Evolutionary conservation across 108 stramenopile genomes (phyloP), one percentile per base, ranked within the genome.

Genomic region (Aurantiochytrium sp.): DNA sequence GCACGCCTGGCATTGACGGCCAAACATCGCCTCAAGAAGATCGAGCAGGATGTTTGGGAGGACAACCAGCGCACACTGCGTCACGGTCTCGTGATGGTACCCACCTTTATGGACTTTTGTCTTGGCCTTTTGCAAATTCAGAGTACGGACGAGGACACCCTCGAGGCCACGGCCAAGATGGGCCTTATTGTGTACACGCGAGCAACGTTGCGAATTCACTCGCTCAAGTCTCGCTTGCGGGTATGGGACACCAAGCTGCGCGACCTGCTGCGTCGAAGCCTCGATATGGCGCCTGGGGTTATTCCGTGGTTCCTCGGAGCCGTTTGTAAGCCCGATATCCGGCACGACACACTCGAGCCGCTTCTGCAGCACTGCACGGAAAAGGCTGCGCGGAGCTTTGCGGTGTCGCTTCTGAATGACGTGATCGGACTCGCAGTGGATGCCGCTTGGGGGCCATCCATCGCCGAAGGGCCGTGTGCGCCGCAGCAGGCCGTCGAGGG

Each of bases 51-150:
- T 12, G 76, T 83, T 6, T 83, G 76, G 76, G 76, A 83, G 51
- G 76, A 83, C 76, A 83, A 83, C 51, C 76, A 83, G 76, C 76
- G 76, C 76, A 83, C 76, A 2, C 45, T 83, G 76, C 76, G 76
- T 12, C 76, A 83, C 4, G 76, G 49, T 6, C 28, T 83, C 43
- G 76, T 83, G 19, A 83, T 83, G 76, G 76, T 83, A 45, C 51
- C 76, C 6, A 83, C 23, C 6, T 83, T 83, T 53, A 83, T 83
- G 76, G 23, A 8, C 51, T 83, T 83, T 53, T 69, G 64, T 18
- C 42, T 42, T 8, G 35, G 25, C 10, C 64, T 69, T 12, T 42
- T 69, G 42, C 42, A 42, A 23, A 69, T 69, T 4, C 42, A 2
- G 64, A 42, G 21, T 42, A 28, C 25, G 25, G 64, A 69, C 25